A percentile compares a stretch with the other conserved stretches of the same genome.
These are phyloP conservation scores for Rhynchospora tenuis DNA, from an alignment of 176 grass and related monocot species.

Conservation along the genomic window DNA sequence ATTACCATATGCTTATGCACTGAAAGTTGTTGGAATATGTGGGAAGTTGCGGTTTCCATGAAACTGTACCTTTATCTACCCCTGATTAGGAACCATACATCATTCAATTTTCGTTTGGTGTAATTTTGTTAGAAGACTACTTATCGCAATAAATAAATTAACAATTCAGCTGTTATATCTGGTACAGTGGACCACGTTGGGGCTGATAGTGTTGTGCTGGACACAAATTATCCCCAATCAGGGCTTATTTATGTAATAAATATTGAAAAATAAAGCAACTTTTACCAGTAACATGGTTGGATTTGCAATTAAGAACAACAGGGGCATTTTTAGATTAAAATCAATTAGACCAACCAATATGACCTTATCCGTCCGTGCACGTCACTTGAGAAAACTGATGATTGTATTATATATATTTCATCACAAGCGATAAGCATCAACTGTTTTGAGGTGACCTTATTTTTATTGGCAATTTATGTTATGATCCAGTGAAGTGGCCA, in stretches of 20 bases:
- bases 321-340: not conserved
- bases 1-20: not conserved
- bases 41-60: no score
- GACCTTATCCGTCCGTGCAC: not conserved
- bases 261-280: not conserved
- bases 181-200: no score
- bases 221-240: not conserved
- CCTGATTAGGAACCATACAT: not conserved
- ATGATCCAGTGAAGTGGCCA: conserved; percentile 35
- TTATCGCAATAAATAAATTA: not conserved
- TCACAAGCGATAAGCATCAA: not conserved
- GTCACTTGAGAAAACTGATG: not conserved
- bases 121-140: not conserved
- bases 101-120: not conserved
- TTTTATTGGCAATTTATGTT: not conserved
- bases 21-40: not conserved
- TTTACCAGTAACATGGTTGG: not conserved
- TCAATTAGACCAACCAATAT: not conserved
- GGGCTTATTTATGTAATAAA: not conserved
- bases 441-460: not conserved
- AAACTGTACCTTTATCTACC: not conserved
- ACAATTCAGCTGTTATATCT: not conserved
- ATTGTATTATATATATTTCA: not conserved
- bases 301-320: not conserved
- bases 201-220: no score